A percentile compares a stretch with the other conserved stretches of the same genome.
Evolutionary conservation across 2,329 filamentous ascomycete genomes (phyloP).

Genomic region (Alternaria postmessia): DNA sequence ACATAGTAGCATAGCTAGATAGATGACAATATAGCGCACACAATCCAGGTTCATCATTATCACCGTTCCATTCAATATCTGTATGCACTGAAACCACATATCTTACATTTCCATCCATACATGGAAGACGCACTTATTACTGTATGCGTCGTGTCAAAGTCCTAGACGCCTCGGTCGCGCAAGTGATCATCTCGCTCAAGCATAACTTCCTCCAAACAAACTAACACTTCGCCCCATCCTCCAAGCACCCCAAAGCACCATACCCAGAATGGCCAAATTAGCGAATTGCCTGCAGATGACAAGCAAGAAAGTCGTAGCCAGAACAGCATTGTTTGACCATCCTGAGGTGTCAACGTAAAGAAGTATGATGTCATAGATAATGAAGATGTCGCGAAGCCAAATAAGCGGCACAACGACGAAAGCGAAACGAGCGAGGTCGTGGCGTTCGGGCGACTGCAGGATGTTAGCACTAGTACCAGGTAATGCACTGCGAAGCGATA

Average conservation of each 20-base stretch:
- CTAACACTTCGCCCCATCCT: constrained; percentile 10
- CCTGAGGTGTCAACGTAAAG: constrained; percentile 4
- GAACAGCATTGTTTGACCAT: not conserved
- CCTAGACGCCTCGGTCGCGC: not conserved
- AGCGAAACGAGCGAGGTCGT: constrained; percentile 10
- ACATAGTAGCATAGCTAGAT: too few species aligned
- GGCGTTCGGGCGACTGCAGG: constrained; percentile 7
- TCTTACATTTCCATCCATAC: too few species aligned
- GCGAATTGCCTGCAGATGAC: constrained; percentile 11
- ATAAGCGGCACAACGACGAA: constrained; percentile 12
- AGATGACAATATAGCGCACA: too few species aligned
- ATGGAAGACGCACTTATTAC: too few species aligned
- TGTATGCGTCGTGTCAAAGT: not conserved
- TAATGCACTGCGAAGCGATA: not conserved
- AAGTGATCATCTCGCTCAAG: not conserved
- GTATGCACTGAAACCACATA: too few species aligned
- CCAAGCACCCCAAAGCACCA: constrained; percentile 18
- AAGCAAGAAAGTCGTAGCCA: constrained; percentile 9
- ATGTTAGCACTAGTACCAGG: not conserved
- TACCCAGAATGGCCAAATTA: constrained; percentile 6
- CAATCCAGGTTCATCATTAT: too few species aligned
- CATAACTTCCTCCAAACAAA: constrained; percentile 3
- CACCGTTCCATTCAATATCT: too few species aligned
- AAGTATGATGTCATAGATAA: constrained; percentile 13
- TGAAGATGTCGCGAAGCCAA: constrained; percentile 15